Evolutionary conservation across 495 filamentous ascomycete genomes (phyloP).

Genomic region (Letharia columbiana): DNA sequence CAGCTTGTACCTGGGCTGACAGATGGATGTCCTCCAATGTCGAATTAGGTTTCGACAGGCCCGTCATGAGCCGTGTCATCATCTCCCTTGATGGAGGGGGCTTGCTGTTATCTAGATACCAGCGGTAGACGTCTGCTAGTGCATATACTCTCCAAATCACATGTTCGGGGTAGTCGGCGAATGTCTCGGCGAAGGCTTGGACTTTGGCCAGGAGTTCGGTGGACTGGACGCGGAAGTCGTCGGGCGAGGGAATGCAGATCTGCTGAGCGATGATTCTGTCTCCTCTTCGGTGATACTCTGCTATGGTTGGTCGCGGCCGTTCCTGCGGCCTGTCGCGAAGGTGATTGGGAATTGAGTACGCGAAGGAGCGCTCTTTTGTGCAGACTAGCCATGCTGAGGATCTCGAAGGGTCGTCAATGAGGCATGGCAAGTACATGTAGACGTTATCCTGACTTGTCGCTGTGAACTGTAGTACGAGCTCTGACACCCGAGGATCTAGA

Average conservation of each 20-base stretch:
- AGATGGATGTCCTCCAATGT: constrained; percentile 58
- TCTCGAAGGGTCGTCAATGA: constrained; percentile 50
- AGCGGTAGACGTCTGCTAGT: constrained; percentile 7
- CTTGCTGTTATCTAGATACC: constrained; percentile 10
- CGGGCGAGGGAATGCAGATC: background rate
- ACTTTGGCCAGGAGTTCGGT: too few relatives aligned
- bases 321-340: constrained; percentile 30
- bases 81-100: constrained; percentile 3
- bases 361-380: constrained; percentile 43
- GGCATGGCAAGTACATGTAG: constrained; percentile 45
- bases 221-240: too few relatives aligned
- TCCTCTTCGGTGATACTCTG: constrained; percentile 43
- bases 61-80: constrained; percentile 15
- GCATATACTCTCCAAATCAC: constrained; percentile 12
- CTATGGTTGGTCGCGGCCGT: constrained; percentile 6
- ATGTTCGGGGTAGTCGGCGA: background rate
- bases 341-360: constrained; percentile 40
- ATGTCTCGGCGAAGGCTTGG: constrained; percentile 1
- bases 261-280: background rate
- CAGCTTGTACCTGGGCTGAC: constrained; percentile 52
- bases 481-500: constrained; percentile 45
- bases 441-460: background rate
- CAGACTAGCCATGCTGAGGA: constrained; percentile 58
- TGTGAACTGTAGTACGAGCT: constrained; percentile 27
- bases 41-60: constrained; percentile 24